phyloP scores from a whole-genome alignment of 129 eudicot genomes.

The Flaveria bidentis region DNA sequence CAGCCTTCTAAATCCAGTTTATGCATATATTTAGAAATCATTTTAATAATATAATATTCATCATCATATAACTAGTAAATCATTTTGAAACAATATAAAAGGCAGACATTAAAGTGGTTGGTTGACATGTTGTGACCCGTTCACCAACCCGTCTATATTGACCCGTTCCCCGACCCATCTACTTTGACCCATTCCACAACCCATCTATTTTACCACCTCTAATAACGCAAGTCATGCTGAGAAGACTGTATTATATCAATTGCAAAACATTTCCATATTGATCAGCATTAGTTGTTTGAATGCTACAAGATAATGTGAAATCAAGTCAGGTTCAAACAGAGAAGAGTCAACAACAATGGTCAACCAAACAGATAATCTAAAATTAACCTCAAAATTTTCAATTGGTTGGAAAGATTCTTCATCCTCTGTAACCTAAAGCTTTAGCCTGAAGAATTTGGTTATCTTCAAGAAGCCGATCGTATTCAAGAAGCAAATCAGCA shows the following conservation, averaged over 20 bases:
- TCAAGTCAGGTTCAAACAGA: constrained; percentile 1
- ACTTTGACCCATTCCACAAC: background rate
- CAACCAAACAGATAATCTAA: background rate
- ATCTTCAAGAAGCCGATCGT: constrained; percentile 83
- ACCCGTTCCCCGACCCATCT: background rate
- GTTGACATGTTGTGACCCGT: no score
- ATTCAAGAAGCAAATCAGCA: constrained; percentile 90
- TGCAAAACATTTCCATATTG: background rate
- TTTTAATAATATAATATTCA: no score
- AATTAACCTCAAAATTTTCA: background rate
- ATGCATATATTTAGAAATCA: no score
- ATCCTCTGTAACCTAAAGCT: constrained; percentile 22
- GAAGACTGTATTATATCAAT: background rate
- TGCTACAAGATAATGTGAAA: background rate
- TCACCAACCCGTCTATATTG: no score
- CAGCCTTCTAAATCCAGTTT: no score
- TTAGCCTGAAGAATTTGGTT: constrained; percentile 48
- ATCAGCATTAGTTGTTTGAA: background rate
- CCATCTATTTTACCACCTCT: background rate
- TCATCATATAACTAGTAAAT: no score
- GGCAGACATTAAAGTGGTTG: no score
- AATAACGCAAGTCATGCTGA: background rate
- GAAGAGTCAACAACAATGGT: constrained; percentile 2
- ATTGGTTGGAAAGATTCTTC: constrained; percentile 3
- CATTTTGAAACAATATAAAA: no score